Percentiles rank a stretch among this genome's conserved stretches.
Conservation (phyloP, 2,329 filamentous ascomycete species). For the Hypoxylon sp. region DNA sequence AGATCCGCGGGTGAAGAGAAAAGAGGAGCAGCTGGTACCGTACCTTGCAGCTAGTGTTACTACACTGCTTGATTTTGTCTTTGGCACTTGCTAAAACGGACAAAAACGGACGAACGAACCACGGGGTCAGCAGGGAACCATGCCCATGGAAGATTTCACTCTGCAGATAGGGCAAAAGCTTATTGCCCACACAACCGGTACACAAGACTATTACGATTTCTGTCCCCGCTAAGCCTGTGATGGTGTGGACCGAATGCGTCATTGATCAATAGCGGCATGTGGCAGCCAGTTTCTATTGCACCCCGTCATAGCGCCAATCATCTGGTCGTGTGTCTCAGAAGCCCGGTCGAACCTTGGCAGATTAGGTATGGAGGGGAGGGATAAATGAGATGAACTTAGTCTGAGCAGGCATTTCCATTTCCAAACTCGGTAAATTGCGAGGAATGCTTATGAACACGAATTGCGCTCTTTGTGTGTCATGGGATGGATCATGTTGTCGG, state of each 20-base stretch:
- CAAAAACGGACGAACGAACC: constrained; percentile 19
- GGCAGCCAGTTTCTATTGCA: constrained; percentile 37
- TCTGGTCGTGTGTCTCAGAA: constrained; percentile 47
- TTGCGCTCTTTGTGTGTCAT: constrained; percentile 10
- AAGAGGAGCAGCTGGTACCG: constrained; percentile 33
- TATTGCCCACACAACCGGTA: constrained; percentile 39
- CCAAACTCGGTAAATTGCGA: constrained; percentile 5
- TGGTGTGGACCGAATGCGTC: constrained; percentile 50
- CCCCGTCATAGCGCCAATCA: constrained; percentile 49
- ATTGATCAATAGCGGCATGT: constrained; percentile 50
- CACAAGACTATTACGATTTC: constrained; percentile 33
- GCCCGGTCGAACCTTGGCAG: constrained; percentile 43
- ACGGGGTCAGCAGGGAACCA: constrained; percentile 20
- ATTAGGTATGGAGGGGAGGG: constrained; percentile 30
- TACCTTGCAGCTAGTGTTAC: constrained; percentile 47
- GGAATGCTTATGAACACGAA: constrained; percentile 36
- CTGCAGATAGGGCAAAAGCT: constrained; percentile 29
- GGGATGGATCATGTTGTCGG: constrained; percentile 5
- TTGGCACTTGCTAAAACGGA: constrained; percentile 27
- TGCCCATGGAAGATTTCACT: constrained; percentile 12
- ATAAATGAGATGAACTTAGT: constrained; percentile 15
- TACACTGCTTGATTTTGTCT: neutral
- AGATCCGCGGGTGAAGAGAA: constrained; percentile 43
- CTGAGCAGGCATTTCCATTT: constrained; percentile 21
- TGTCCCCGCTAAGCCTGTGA: constrained; percentile 25